Conservation (phyloP, 1,284 basidiomycete species). For the Rhizoctonia solani region DNA sequence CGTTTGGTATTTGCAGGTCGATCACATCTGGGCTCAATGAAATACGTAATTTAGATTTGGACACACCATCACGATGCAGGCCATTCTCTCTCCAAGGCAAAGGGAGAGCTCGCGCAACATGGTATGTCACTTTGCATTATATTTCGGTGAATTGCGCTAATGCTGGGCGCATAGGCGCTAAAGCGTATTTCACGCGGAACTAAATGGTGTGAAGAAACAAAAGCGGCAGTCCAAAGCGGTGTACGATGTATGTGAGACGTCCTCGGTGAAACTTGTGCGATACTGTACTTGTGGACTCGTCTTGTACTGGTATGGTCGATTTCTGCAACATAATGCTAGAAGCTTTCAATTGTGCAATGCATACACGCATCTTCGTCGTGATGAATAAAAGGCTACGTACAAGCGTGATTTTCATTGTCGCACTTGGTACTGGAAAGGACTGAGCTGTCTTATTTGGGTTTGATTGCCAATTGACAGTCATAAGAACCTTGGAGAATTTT, state of each 20-base stretch:
- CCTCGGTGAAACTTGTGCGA: not conserved
- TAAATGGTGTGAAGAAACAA: constrained; percentile 45
- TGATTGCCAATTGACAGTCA: constrained; percentile 20
- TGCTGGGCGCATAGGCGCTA: constrained; percentile 51
- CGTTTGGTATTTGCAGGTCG: constrained; percentile 41
- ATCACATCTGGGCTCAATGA: constrained; percentile 39
- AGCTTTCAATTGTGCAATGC: too few species aligned
- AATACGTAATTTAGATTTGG: constrained; percentile 72
- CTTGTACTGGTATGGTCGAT: too few species aligned
- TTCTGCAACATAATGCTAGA: too few species aligned
- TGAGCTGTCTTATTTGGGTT: constrained; percentile 8
- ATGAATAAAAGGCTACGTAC: not conserved
- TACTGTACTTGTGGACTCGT: not conserved
- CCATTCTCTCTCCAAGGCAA: constrained; percentile 79
- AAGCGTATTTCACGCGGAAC: constrained; percentile 82
- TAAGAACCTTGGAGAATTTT: constrained; percentile 26
- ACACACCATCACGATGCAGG: constrained; percentile 79
- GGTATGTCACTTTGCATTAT: constrained; percentile 49
- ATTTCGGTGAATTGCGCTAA: not conserved
- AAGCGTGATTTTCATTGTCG: not conserved
- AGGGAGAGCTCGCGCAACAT: constrained; percentile 77
- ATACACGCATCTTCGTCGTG: too few species aligned
- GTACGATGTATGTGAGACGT: constrained; percentile 8
- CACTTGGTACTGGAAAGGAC: not conserved
- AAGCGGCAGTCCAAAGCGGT: not conserved